phyloP scores from a whole-genome alignment of 1,139 yeast genomes.

The Geotrichum carabidarum region DNA sequence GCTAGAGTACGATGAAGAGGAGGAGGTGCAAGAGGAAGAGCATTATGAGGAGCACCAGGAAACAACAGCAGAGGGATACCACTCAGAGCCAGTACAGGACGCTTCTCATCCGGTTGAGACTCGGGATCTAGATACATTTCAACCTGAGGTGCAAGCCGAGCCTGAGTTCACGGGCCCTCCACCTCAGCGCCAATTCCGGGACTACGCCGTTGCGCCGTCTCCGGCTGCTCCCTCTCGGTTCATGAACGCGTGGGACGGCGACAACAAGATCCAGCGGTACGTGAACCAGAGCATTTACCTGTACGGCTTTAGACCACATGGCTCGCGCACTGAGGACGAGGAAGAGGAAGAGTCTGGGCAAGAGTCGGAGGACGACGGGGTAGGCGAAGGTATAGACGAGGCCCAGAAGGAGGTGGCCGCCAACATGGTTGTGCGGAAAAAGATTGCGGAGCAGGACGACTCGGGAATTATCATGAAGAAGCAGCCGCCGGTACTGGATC shows the following conservation, averaged over 20 bases:
- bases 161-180: background rate
- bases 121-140: slow-evolving; percentile 1
- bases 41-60: slow-evolving; percentile 2
- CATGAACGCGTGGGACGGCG: slow-evolving; percentile 25
- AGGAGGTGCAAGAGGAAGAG: slow-evolving; percentile 12
- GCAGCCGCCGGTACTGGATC: background rate
- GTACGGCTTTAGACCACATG: background rate
- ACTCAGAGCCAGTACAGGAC: slow-evolving; percentile 14
- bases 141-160: background rate
- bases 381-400: slow-evolving; percentile 16
- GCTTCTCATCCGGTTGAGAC: slow-evolving; percentile 9
- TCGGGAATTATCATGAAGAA: slow-evolving; percentile 15
- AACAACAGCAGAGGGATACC: background rate
- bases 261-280: slow-evolving; percentile 21
- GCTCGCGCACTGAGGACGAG: slow-evolving; percentile 5
- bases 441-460: slow-evolving; percentile 12
- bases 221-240: background rate
- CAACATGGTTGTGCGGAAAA: slow-evolving; percentile 11
- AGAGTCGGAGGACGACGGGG: background rate
- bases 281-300: slow-evolving; percentile 5
- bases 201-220: slow-evolving; percentile 14
- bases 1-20: slow-evolving; percentile 5
- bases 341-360: slow-evolving; percentile 9
- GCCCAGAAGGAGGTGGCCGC: slow-evolving; percentile 18
- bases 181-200: slow-evolving; percentile 16